Evolutionary conservation across 768 basidiomycete genomes (phyloP).

Genomic region (Rhizopogon vulgaris): DNA sequence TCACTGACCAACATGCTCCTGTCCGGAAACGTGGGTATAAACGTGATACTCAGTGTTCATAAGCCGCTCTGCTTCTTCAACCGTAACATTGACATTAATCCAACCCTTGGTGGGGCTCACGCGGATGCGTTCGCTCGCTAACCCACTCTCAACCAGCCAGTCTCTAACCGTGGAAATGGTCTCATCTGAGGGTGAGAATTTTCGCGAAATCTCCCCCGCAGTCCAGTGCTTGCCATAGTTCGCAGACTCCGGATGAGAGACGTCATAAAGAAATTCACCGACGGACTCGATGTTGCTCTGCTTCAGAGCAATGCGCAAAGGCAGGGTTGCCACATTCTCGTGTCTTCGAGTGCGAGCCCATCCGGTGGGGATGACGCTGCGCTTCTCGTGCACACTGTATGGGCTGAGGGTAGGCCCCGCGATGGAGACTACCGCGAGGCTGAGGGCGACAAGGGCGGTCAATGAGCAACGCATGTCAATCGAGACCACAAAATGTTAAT

Average conservation of each 20-base stretch:
- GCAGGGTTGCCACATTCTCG: conserved; percentile 21
- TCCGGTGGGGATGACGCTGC: conserved; percentile 23
- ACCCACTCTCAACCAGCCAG: conserved; percentile 23
- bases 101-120: conserved; percentile 17
- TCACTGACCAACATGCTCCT: conserved; percentile 23
- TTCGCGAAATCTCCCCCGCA: conserved; percentile 16
- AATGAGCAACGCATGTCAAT: conserved; percentile 9
- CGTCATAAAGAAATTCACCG: conserved; percentile 23
- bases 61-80: conserved; percentile 28
- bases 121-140: conserved; percentile 15
- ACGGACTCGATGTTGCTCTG: conserved; percentile 25
- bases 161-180: conserved; percentile 18
- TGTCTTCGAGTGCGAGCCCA: conserved; percentile 36
- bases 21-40: conserved; percentile 23
- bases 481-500: neutral
- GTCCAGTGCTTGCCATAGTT: conserved; percentile 30
- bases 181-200: conserved; percentile 23
- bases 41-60: conserved; percentile 28
- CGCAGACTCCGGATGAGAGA: conserved; percentile 27
- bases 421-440: conserved; percentile 13
- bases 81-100: conserved; percentile 23
- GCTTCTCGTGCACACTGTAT: conserved; percentile 34
- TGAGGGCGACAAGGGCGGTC: conserved; percentile 9
- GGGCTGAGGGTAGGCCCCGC: conserved; percentile 13
- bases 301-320: conserved; percentile 25